Percentiles rank a stretch among this genome's conserved stretches.
These are phyloP conservation scores for Globisporangium abappressorium DNA, from an alignment of 352 stramenopile species.

Conservation along the genomic window DNA sequence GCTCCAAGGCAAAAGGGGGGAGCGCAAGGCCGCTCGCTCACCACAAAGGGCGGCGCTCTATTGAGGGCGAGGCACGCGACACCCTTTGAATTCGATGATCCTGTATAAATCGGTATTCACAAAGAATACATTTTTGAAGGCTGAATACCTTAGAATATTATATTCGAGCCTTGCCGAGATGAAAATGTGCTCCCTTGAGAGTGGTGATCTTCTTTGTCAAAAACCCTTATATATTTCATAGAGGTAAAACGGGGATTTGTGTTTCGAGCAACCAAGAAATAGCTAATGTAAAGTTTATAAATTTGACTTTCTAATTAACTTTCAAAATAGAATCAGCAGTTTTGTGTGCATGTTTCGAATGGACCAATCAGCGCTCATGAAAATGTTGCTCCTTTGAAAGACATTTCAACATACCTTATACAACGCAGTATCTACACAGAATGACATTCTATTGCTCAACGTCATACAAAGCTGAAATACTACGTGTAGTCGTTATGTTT, in stretches of 20 bases:
- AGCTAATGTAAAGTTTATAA: neutral
- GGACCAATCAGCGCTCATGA: neutral
- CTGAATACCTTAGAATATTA: neutral
- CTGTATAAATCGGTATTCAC: neutral
- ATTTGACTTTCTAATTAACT: neutral
- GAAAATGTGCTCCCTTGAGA: neutral
- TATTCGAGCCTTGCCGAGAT: neutral
- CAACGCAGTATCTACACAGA: too few relatives aligned
- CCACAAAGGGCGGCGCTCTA: constrained; percentile 15
- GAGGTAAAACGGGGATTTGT: neutral
- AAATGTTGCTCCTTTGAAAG: neutral
- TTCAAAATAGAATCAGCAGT: neutral
- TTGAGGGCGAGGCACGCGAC: neutral
- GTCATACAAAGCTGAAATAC: too few relatives aligned
- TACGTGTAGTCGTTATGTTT: neutral
- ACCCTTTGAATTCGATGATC: neutral
- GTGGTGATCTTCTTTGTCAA: neutral
- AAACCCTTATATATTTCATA: neutral
- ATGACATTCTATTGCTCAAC: too few relatives aligned
- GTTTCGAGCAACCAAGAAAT: neutral
- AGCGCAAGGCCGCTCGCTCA: constrained; percentile 3
- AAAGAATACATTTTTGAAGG: neutral
- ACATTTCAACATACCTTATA: neutral
- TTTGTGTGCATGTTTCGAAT: neutral
- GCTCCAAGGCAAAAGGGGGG: neutral